Evolutionary conservation across 306 rosid genomes (phyloP).

Genomic region (Quercus dentata): DNA sequence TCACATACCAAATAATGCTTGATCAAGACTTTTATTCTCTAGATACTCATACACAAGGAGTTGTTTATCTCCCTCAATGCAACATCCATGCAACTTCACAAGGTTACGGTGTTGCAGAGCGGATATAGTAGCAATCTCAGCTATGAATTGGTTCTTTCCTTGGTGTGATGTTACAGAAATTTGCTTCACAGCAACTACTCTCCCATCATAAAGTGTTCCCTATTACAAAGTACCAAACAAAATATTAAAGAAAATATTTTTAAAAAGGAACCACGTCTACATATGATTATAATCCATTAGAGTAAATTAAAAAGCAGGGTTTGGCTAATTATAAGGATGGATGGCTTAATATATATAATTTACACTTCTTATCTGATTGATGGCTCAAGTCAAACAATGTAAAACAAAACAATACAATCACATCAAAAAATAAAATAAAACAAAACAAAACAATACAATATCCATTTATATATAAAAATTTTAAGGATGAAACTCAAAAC

Average conservation of each 20-base stretch:
- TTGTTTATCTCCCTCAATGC: constrained; percentile 60
- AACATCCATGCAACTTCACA: constrained; percentile 73
- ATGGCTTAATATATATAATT: not conserved
- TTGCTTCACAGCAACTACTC: constrained; percentile 78
- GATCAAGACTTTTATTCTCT: constrained; percentile 84
- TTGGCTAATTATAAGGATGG: no score
- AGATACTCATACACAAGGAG: constrained; percentile 83
- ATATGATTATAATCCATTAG: not conserved
- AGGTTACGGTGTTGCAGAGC: constrained; percentile 82
- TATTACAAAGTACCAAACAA: constrained; percentile 7
- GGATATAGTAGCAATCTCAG: constrained; percentile 88
- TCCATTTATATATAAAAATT: no score
- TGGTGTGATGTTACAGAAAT: constrained; percentile 72
- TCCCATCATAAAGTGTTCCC: constrained; percentile 79
- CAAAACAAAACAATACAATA: no score
- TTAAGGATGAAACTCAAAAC: no score
- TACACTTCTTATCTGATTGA: not conserved
- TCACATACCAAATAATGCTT: constrained; percentile 74
- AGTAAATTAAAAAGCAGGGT: not conserved
- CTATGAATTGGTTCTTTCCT: constrained; percentile 75
- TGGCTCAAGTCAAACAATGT: not conserved
- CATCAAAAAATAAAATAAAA: no score
- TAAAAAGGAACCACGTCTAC: not conserved
- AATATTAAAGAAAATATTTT: not conserved
- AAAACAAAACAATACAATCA: no score